Percentiles rank a stretch among this genome's conserved stretches.
Evolutionary conservation across 805 yeast species (phyloP).

Genomic region (Nakazawaea sp.): DNA sequence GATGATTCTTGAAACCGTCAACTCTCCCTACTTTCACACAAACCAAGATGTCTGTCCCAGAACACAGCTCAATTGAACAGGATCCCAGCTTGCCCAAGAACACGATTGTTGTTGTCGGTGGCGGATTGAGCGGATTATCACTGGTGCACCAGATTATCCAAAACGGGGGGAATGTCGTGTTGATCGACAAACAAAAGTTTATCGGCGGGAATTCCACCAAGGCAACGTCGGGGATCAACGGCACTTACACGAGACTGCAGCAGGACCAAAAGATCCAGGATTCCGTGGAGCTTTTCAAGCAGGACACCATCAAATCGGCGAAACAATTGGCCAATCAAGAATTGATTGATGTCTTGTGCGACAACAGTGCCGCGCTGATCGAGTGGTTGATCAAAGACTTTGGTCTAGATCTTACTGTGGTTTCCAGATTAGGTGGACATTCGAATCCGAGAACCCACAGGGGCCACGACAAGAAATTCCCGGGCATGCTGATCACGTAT

Average conservation of each 20-base stretch:
- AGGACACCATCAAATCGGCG: slow-evolving; percentile 66
- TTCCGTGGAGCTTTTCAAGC: slow-evolving; percentile 48
- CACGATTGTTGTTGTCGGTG: slow-evolving; percentile 52
- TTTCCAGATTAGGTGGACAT: slow-evolving; percentile 80
- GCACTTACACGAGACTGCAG: slow-evolving; percentile 65
- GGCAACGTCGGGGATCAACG: slow-evolving; percentile 67
- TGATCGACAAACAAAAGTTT: slow-evolving; percentile 54
- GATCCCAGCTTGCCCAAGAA: slow-evolving; percentile 26
- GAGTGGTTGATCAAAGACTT: slow-evolving; percentile 67
- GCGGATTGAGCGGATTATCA: slow-evolving; percentile 58
- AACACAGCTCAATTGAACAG: too few species aligned
- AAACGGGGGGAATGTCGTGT: slow-evolving; percentile 41
- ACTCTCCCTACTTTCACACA: too few species aligned
- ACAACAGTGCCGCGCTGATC: slow-evolving; percentile 60
- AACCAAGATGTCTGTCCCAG: too few species aligned
- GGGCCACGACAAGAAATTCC: slow-evolving; percentile 59
- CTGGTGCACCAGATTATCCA: slow-evolving; percentile 46
- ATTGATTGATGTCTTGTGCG: slow-evolving; percentile 52
- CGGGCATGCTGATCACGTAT: slow-evolving; percentile 61
- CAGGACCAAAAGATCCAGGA: slow-evolving; percentile 41
- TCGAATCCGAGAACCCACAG: slow-evolving; percentile 77
- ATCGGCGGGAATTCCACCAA: slow-evolving; percentile 62
- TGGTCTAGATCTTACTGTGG: slow-evolving; percentile 54
- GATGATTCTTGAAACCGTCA: too few species aligned
- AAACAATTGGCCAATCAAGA: slow-evolving; percentile 50